Evolutionary conservation across 2,329 filamentous ascomycete genomes (phyloP), one percentile per base, ranked within the genome.

Genomic region (Calonectria pseudoturangicola): DNA sequence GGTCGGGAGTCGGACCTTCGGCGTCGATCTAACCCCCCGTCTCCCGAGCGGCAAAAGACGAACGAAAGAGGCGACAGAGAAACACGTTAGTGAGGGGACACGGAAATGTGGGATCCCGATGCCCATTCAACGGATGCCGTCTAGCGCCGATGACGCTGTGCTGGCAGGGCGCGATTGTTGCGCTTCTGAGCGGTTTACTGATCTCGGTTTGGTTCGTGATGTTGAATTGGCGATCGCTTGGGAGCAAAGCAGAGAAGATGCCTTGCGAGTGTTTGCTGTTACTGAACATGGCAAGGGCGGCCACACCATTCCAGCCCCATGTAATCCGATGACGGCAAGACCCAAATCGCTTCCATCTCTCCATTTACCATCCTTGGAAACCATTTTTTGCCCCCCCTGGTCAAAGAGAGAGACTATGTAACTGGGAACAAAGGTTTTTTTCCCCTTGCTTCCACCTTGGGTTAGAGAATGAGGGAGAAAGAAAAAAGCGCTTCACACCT

Each of bases 291-390:
- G 67, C 64, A 74, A 60, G 73, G 72, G 58, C 51, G 48, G 51
- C 58, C 50, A 27, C 28, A 68, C 66, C 62, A 72, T 72, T 51
- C 41, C 50, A 68, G 25, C 50, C 58, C 70, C 74, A 66, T 70
- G 71, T 43, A 68, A 75, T 71, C 64, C 74, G 70, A 74, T 77
- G 75, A 77, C 72, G 77, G 73, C 68, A 69, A 74, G 72, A 73
- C 73, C 43, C 45, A 51, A 67, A 66, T 71, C 62, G 67, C 41
- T 60, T 67, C 66, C 70, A 72, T 71, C 71, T 60, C 70, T 56
- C 60, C 67, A 60, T 66, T 47, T 48, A 48, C 41, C 27, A 43
- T 28, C 62, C 48, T 51, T 47, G 68, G 47, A 70, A 43, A 45
- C 2, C 47, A 33, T 43, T 25, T 56, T 56, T 41, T n/a, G 36